phyloP scores from a whole-genome alignment of 1,139 yeast genomes.

The Pichiaceae sp. region DNA sequence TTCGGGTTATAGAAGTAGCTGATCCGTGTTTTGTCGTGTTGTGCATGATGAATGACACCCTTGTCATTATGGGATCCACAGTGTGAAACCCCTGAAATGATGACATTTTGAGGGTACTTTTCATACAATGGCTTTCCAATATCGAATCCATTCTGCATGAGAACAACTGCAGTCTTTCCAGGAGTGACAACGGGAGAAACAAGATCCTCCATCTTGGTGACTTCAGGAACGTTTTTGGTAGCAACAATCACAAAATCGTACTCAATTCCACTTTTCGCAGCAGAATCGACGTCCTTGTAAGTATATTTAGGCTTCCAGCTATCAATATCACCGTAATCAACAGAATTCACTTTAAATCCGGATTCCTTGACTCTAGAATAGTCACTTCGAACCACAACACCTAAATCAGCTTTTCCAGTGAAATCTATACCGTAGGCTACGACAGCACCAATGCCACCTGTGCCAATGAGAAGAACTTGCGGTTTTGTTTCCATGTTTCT shows the following conservation, averaged over 20 bases:
- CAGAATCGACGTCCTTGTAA: slow-evolving; percentile 32
- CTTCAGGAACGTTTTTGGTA: slow-evolving; percentile 49
- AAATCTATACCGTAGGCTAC: slow-evolving; percentile 43
- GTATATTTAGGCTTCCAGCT: slow-evolving; percentile 45
- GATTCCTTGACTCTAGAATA: slow-evolving; percentile 32
- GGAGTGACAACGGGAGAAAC: slow-evolving; percentile 36
- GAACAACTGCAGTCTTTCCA: slow-evolving; percentile 30
- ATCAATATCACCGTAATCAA: slow-evolving; percentile 39
- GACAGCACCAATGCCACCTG: slow-evolving; percentile 55
- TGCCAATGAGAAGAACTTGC: slow-evolving; percentile 35
- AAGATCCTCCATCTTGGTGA: slow-evolving; percentile 35
- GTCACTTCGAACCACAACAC: slow-evolving; percentile 48
- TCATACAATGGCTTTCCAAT: slow-evolving; percentile 40
- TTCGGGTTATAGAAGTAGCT: slow-evolving; percentile 34
- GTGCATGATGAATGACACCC: slow-evolving; percentile 27
- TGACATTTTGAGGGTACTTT: slow-evolving; percentile 35
- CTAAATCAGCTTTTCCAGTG: slow-evolving; percentile 31
- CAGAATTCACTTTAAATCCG: slow-evolving; percentile 44
- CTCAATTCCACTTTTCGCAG: slow-evolving; percentile 29
- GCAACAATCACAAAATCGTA: slow-evolving; percentile 45
- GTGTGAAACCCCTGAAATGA: slow-evolving; percentile 43
- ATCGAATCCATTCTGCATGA: slow-evolving; percentile 51
- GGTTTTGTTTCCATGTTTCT: too few species aligned
- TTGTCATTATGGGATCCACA: slow-evolving; percentile 29
- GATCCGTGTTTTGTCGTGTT: slow-evolving; percentile 28